phyloP scores from a whole-genome alignment of 2,329 filamentous ascomycete genomes.

The Aspergillus sp. region DNA sequence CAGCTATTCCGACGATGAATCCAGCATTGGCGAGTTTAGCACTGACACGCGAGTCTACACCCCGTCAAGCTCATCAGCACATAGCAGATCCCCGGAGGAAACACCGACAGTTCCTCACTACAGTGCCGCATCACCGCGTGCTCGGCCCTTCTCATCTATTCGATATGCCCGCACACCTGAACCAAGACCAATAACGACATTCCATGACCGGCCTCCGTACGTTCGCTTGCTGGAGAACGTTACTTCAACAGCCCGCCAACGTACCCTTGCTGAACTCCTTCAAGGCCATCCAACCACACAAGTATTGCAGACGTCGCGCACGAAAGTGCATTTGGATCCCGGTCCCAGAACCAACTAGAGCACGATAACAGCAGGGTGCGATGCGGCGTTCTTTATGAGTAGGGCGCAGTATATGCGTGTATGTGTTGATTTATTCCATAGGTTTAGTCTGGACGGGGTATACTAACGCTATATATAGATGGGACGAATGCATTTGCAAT shows the following conservation, averaged over 20 bases:
- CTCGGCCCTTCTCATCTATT: background rate
- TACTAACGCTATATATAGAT: background rate
- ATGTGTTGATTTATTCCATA: background rate
- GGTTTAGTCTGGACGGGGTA: no score
- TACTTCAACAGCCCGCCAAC: background rate
- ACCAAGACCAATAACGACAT: background rate
- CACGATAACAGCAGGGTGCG: conserved; percentile 36
- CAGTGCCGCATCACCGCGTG: no score
- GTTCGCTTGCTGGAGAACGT: background rate
- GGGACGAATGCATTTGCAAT: background rate
- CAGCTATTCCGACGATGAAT: no score
- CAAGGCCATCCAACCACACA: background rate
- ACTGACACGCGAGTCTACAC: no score
- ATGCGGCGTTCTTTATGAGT: conserved; percentile 50
- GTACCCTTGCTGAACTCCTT: background rate
- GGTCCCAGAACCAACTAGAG: background rate
- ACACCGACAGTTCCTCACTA: no score
- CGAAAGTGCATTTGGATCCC: background rate
- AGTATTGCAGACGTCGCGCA: background rate
- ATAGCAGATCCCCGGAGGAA: no score
- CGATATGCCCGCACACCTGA: background rate
- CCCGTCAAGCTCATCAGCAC: no score
- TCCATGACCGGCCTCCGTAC: background rate
- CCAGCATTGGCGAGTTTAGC: background rate
- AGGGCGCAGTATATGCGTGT: conserved; percentile 46